These are phyloP conservation scores for Malassezia cuniculi DNA, from an alignment of 1,284 basidiomycete species.

Conservation along the genomic window DNA sequence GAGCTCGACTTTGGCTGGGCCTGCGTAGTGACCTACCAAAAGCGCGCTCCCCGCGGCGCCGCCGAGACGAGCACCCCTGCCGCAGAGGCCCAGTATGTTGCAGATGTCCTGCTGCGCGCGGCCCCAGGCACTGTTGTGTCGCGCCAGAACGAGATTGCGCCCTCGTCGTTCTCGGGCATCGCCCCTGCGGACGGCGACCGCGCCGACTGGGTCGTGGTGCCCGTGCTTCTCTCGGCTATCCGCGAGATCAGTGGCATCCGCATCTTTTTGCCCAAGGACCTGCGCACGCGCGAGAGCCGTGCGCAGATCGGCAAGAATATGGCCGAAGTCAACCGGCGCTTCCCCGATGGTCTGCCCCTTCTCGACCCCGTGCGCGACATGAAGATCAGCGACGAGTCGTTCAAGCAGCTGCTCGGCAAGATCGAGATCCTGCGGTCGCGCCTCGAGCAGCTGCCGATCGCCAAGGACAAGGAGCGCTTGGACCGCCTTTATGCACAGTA, in stretches of 20 bases:
- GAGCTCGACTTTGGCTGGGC: conserved; percentile 94
- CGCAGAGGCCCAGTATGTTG: conserved; percentile 75
- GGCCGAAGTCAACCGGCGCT: conserved; percentile 73
- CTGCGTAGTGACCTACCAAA: conserved; percentile 78
- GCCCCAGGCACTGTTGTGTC: conserved; percentile 56
- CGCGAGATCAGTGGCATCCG: conserved; percentile 76
- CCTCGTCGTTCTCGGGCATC: conserved; percentile 16
- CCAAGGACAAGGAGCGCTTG: conserved; percentile 57
- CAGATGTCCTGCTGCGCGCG: conserved; percentile 83
- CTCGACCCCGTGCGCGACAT: conserved; percentile 90
- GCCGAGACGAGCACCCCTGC: conserved; percentile 48
- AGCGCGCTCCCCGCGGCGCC: conserved; percentile 52
- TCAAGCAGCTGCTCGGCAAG: conserved; percentile 56
- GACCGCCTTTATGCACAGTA: conserved; percentile 65
- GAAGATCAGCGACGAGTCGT: conserved; percentile 88
- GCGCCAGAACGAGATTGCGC: conserved; percentile 11
- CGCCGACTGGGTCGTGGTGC: conserved; percentile 65
- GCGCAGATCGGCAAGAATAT: conserved; percentile 81
- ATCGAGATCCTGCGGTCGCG: conserved; percentile 28
- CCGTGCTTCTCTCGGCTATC: conserved; percentile 73
- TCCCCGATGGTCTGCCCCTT: conserved; percentile 68
- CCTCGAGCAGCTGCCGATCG: conserved; percentile 19
- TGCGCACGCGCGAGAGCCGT: conserved; percentile 62
- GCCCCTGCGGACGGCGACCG: conserved; percentile 23
- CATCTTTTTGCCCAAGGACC: conserved; percentile 76